Conservation (phyloP, 108 stramenopile genomes). For the Schizochytrium sp. region DNA sequence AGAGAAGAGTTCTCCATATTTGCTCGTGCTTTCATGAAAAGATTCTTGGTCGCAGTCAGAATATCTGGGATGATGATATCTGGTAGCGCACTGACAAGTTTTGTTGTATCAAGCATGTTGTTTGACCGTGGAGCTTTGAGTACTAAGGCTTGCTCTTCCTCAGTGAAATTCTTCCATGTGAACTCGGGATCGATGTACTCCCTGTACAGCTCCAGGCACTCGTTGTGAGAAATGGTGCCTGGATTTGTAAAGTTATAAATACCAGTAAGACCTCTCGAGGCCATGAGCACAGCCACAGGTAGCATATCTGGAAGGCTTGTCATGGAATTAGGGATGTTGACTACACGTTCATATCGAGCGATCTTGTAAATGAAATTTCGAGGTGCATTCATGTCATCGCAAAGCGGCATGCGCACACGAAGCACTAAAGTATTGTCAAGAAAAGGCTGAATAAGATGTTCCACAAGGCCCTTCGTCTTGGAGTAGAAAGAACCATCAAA, state of each 20-base stretch:
- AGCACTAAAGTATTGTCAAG: conserved; percentile 84
- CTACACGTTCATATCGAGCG: conserved; percentile 88
- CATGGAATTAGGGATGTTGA: conserved; percentile 99
- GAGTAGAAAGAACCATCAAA: conserved; percentile 98
- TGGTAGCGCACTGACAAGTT: conserved; percentile 91
- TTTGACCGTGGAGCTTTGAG: conserved; percentile 96
- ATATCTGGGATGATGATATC: conserved; percentile 91
- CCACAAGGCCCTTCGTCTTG: conserved; percentile 97
- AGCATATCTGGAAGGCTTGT: conserved; percentile 96
- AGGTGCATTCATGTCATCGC: conserved; percentile 89
- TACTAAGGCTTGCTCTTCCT: conserved; percentile 88
- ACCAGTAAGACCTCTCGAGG: conserved; percentile 87
- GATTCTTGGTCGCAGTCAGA: conserved; percentile 86
- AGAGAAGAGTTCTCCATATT: neutral
- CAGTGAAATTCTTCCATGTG: conserved; percentile 94
- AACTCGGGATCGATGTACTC: conserved; percentile 97
- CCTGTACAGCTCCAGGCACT: conserved; percentile 95
- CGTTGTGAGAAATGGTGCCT: conserved; percentile 98
- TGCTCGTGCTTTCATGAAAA: conserved; percentile 76
- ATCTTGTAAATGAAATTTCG: conserved; percentile 99
- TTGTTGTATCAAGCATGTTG: conserved; percentile 96
- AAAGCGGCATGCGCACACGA: conserved; percentile 98
- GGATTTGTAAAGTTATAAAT: conserved; percentile 99
- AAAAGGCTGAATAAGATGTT: conserved; percentile 87
- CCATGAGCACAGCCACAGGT: conserved; percentile 92